These are phyloP conservation scores for Ceriops decandra DNA, from an alignment of 345 rosid genomes.

Conservation along the genomic window DNA sequence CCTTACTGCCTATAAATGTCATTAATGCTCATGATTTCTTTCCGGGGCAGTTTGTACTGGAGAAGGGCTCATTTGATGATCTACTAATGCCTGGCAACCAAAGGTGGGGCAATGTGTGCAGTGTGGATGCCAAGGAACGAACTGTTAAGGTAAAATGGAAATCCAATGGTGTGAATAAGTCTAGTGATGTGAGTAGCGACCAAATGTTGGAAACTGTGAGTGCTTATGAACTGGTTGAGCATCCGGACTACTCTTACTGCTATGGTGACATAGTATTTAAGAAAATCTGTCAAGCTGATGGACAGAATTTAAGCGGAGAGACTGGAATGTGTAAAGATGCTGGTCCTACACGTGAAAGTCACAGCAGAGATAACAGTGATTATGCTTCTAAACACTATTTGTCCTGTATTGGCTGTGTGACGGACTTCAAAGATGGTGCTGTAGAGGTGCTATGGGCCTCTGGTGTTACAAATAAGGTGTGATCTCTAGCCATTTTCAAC, in stretches of 20 bases:
- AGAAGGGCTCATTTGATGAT: slow-evolving; percentile 47
- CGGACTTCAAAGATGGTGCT: slow-evolving; percentile 62
- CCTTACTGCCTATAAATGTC: slow-evolving; percentile 54
- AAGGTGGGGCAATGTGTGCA: slow-evolving; percentile 68
- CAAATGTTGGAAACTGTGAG: slow-evolving; percentile 65
- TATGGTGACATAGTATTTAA: slow-evolving; percentile 71
- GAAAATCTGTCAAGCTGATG: slow-evolving; percentile 21
- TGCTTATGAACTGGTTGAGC: slow-evolving; percentile 80
- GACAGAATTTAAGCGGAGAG: slow-evolving; percentile 20
- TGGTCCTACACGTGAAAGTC: slow-evolving; percentile 18
- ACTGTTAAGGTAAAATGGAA: slow-evolving; percentile 75
- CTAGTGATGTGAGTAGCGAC: slow-evolving; percentile 23
- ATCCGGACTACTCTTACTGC: slow-evolving; percentile 69
- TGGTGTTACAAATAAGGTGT: slow-evolving; percentile 61
- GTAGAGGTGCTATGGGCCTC: slow-evolving; percentile 85
- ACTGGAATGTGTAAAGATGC: slow-evolving; percentile 18
- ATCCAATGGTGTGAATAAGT: slow-evolving; percentile 28
- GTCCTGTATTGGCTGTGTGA: slow-evolving; percentile 66
- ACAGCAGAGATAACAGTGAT: slow-evolving; percentile 23
- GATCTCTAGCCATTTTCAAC: slow-evolving; percentile 17
- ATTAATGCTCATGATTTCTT: slow-evolving; percentile 77
- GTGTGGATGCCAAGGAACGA: slow-evolving; percentile 71
- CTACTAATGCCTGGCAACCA: slow-evolving; percentile 30
- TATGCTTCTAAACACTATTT: slow-evolving; percentile 26
- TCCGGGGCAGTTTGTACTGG: slow-evolving; percentile 87